A percentile compares a stretch with the other conserved stretches of the same genome.
These are phyloP conservation scores for Kickxella alabastrina DNA, from an alignment of 192 early-diverging fungal species.

Conservation along the genomic window DNA sequence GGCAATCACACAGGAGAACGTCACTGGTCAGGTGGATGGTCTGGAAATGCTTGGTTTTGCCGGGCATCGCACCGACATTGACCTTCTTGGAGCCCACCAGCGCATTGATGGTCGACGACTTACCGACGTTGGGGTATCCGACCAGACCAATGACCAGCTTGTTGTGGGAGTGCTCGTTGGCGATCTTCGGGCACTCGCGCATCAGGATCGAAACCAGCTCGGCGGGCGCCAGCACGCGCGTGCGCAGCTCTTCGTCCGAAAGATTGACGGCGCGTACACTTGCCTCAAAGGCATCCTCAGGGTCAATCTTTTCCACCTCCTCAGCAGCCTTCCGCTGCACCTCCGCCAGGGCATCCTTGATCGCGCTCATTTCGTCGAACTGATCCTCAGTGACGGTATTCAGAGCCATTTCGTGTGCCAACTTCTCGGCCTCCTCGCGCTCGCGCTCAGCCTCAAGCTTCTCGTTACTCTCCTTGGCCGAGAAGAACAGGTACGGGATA, in stretches of 20 bases:
- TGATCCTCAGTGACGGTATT: slow-evolving; percentile 28
- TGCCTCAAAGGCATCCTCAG: slow-evolving; percentile 34
- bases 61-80: slow-evolving; percentile 93
- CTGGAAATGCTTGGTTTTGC: slow-evolving; percentile 99
- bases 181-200: slow-evolving; percentile 52
- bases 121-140: slow-evolving; percentile 99
- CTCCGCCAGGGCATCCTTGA: slow-evolving; percentile 19
- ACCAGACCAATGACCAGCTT: slow-evolving; percentile 91
- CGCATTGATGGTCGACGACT: slow-evolving; percentile 98
- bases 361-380: slow-evolving; percentile 22
- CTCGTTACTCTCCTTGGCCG: slow-evolving; percentile 79
- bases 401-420: slow-evolving; percentile 31
- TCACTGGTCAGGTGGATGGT: slow-evolving; percentile 86
- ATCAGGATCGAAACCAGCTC: slow-evolving; percentile 68
- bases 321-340: slow-evolving; percentile 8
- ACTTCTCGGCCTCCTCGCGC: slow-evolving; percentile 48
- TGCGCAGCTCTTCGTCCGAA: slow-evolving; percentile 42
- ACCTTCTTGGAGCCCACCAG: slow-evolving; percentile 91
- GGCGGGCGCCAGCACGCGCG: slow-evolving; percentile 59
- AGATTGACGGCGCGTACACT: slow-evolving; percentile 36
- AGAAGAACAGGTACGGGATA: slow-evolving; percentile 91
- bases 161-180: slow-evolving; percentile 36
- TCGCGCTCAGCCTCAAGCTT: slow-evolving; percentile 71
- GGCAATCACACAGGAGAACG: slow-evolving; percentile 96
- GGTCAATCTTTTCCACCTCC: slow-evolving; percentile 6